These are phyloP conservation scores for Alternaria sp. DNA, from an alignment of 2,329 filamentous ascomycete species.

Conservation along the genomic window DNA sequence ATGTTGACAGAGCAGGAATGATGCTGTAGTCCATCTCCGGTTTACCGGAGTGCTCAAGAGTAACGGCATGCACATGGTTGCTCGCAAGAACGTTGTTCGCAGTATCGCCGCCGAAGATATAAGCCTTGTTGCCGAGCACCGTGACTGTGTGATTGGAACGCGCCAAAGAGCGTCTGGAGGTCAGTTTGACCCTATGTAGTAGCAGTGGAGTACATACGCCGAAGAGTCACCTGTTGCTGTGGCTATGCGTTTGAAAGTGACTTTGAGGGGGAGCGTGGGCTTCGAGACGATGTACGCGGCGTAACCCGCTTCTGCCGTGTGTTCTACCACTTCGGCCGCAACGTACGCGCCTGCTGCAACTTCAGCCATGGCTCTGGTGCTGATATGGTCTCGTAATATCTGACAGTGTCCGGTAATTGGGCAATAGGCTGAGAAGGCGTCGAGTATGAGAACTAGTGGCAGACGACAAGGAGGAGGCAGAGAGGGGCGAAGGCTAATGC, in stretches of 20 bases:
- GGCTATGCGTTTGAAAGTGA: conserved; percentile 51
- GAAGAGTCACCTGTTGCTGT: conserved; percentile 46
- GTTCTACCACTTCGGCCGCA: conserved; percentile 49
- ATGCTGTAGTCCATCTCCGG: conserved; percentile 50
- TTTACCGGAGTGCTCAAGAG: conserved; percentile 38
- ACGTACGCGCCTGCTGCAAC: conserved; percentile 48
- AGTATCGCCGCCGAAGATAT: conserved; percentile 54
- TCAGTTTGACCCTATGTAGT: neutral
- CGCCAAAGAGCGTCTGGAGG: conserved; percentile 37
- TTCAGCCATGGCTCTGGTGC: conserved; percentile 46
- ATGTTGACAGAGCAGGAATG: conserved; percentile 49
- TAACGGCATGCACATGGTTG: conserved; percentile 53
- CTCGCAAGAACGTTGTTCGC: conserved; percentile 45
- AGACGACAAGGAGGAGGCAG: neutral
- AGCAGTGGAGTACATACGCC: conserved; percentile 15
- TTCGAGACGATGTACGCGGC: conserved; percentile 53
- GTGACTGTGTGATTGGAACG: conserved; percentile 51
- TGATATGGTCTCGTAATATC: neutral
- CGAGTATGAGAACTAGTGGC: neutral
- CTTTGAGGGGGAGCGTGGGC: conserved; percentile 53
- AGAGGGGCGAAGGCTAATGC: conserved; percentile 5
- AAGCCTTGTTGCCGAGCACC: conserved; percentile 52
- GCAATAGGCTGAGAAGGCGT: neutral
- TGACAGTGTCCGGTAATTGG: neutral
- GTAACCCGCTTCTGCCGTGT: conserved; percentile 49